Conservation (phyloP, 257 asterid genomes). For the Prunella vulgaris region DNA sequence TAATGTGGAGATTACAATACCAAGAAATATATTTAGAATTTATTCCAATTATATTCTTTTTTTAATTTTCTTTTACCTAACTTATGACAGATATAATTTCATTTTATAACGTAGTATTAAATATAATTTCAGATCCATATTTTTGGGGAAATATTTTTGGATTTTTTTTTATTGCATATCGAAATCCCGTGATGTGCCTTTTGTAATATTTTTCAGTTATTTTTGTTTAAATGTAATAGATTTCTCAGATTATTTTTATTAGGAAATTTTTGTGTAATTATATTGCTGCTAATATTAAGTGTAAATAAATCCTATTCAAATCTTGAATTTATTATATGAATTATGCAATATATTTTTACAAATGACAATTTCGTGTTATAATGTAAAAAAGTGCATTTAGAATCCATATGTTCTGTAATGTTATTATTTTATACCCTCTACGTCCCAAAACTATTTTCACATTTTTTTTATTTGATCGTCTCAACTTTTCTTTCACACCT, state of each 20-base stretch:
- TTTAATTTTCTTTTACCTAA: constrained; percentile 18
- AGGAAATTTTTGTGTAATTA: background rate
- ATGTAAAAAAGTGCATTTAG: background rate
- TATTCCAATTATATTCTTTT: background rate
- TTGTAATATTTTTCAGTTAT: constrained; percentile 11
- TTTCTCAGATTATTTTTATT: background rate
- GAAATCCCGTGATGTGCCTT: constrained; percentile 17
- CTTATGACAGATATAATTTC: constrained; percentile 16
- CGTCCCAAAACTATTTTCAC: too few relatives aligned
- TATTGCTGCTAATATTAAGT: constrained; percentile 1
- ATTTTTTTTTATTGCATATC: constrained; percentile 4
- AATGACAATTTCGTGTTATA: background rate
- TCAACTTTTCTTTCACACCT: too few relatives aligned
- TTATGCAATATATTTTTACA: background rate
- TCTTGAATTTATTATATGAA: background rate
- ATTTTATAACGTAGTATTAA: background rate
- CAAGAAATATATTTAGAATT: constrained; percentile 7
- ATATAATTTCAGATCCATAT: constrained; percentile 18
- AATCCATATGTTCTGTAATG: background rate
- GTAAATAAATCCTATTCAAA: background rate
- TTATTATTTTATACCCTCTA: background rate
- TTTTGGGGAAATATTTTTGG: constrained; percentile 10
- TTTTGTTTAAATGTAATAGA: constrained; percentile 10
- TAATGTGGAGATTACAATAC: constrained; percentile 32
- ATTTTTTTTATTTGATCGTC: too few relatives aligned